A percentile compares a stretch with the other conserved stretches of the same genome.
Evolutionary conservation across 257 asterid species (phyloP).

Genomic region (Fraxinus pennsylvanica): DNA sequence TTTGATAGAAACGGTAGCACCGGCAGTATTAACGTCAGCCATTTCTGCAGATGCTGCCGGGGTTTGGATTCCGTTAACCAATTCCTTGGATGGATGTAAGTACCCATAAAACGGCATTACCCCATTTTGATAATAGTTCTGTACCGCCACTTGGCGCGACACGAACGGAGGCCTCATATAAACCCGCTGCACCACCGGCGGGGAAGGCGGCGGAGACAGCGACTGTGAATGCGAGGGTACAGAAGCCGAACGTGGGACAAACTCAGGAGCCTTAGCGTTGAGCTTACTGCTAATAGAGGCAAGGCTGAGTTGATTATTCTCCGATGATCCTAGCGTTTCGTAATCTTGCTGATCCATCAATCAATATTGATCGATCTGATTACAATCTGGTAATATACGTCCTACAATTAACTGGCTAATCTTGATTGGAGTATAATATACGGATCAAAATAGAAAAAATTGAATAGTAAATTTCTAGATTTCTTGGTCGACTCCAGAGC

Average conservation of each 20-base stretch:
- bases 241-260: constrained; percentile 59
- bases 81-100: constrained; percentile 8
- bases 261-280: constrained; percentile 80
- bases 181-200: constrained; percentile 21
- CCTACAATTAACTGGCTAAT: not conserved
- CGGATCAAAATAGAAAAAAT: not conserved
- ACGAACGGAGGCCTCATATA: constrained; percentile 38
- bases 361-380: constrained; percentile 9
- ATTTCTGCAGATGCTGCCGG: constrained; percentile 37
- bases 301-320: not conserved
- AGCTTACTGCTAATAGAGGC: constrained; percentile 32
- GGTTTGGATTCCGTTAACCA: not conserved
- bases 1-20: constrained; percentile 30
- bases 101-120: constrained; percentile 40
- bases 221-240: constrained; percentile 32
- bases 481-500: not conserved
- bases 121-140: constrained; percentile 34
- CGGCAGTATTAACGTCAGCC: constrained; percentile 37
- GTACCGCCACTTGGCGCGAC: constrained; percentile 20
- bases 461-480: not conserved
- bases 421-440: not conserved
- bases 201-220: not conserved
- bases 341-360: not conserved
- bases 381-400: not conserved
- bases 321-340: constrained; percentile 1